Conservation (phyloP, 768 basidiomycete species). For the Podaxis rugospora region DNA sequence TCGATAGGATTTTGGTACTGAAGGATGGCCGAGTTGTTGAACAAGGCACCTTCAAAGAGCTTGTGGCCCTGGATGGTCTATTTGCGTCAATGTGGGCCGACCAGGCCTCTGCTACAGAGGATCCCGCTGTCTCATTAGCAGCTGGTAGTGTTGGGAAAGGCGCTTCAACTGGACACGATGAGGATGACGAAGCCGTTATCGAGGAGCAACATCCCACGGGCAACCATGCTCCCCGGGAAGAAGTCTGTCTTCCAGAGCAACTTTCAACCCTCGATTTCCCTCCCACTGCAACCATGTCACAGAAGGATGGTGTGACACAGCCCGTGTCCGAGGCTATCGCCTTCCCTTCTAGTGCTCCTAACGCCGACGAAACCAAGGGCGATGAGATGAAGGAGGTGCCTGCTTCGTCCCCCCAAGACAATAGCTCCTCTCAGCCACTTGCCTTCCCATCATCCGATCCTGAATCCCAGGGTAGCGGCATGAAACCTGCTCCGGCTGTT, state of each 20-base stretch:
- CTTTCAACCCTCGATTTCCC: conserved; percentile 8
- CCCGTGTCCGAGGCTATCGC: neutral
- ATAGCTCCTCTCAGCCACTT: conserved; percentile 7
- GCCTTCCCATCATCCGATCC: conserved; percentile 25
- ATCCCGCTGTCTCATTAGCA: conserved; percentile 34
- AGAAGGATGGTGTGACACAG: neutral
- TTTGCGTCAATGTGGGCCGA: conserved; percentile 91
- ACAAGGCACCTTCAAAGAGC: conserved; percentile 73
- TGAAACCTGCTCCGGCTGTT: conserved; percentile 34
- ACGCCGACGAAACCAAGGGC: neutral
- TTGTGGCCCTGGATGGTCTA: conserved; percentile 63
- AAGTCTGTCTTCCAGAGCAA: conserved; percentile 1
- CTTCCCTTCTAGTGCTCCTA: neutral
- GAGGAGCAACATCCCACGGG: neutral
- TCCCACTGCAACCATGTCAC: conserved; percentile 5
- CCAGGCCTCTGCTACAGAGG: conserved; percentile 66
- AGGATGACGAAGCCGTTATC: neutral
- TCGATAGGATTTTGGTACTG: conserved; percentile 77
- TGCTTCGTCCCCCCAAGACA: neutral
- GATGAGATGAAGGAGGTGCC: neutral
- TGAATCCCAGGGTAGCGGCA: conserved; percentile 12
- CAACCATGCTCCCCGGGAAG: neutral
- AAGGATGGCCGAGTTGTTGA: conserved; percentile 89
- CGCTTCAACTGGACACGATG: conserved; percentile 17
- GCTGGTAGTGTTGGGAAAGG: conserved; percentile 33